Base-by-base conservation (phyloP, 768 basidiomycete species). In the Cubamyces lactineus region DNA sequence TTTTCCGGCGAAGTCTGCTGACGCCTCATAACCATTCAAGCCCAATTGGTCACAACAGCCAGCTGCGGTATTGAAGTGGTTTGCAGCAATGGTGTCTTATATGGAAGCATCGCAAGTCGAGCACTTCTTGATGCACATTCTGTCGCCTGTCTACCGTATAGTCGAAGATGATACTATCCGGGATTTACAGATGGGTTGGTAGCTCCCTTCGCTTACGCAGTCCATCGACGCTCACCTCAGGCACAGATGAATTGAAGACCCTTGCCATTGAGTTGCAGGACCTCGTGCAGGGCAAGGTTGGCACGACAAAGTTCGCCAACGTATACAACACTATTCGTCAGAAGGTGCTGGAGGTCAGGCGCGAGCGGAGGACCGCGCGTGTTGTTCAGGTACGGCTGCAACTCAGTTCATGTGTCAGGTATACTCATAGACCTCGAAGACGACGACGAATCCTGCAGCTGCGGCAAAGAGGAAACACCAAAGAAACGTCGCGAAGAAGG, bases 91-190 rank as follows among this genome's bases (percentile, higher is more conserved):
- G 86, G 76, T 85, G 2, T 85, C 89, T 2, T 75, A 84, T 68
- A 85, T 98, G 81, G 84, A 88, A 0, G 71, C 79, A 0, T 62
- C 70, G 0, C 75, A 78, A 17, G 77, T 93, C 0, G 85, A 91
- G 66, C 78, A 75, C 24, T 96, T 89, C 76, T 78, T 96, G 30
- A 81, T 87, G 2, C 94, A 97, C 70, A 88, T 98, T 26, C 77
- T 98, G 9, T 86, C 87, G 3, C 96, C 97, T 0, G 76, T 95
- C 0, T 91, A 96, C 72, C 88, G 95, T 30, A 83, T 99, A 52
- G 79, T 85, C 2, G 95, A 97, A 66, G 95, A 97, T 66, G 91
- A 92, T 66, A 89, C 86, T 6, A 84, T 94, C 30, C 84, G 85
- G 9, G 94, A 95, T 75, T 54, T 80, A 0, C 85, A 87, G 47